phyloP scores from a whole-genome alignment of 768 basidiomycete species.

The Lactarius evosmus region DNA sequence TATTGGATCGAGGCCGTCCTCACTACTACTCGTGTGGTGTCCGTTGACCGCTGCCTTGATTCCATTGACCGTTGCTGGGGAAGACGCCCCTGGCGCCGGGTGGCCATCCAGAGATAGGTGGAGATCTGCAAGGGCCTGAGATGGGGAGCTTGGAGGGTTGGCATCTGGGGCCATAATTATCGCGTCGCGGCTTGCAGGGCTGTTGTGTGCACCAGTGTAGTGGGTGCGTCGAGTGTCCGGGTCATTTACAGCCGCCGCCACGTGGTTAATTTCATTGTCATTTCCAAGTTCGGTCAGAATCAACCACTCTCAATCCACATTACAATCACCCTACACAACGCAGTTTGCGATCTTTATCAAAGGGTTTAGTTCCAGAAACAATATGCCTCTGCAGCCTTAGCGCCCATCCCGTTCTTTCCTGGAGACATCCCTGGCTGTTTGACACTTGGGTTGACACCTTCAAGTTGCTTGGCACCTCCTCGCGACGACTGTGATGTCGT shows the following conservation, averaged over 20 bases:
- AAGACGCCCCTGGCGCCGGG: conserved; percentile 27
- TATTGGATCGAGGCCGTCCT: conserved; percentile 47
- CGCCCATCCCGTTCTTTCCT: background rate
- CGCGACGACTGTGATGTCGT: background rate
- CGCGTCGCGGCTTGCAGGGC: conserved; percentile 5
- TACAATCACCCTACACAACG: background rate
- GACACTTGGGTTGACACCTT: background rate
- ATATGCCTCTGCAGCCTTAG: background rate
- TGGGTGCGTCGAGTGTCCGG: background rate
- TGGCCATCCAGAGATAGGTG: conserved; percentile 34
- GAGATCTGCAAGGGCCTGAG: conserved; percentile 22
- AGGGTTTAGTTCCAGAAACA: background rate
- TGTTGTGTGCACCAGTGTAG: background rate
- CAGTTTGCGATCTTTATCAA: background rate
- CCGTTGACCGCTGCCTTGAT: conserved; percentile 30
- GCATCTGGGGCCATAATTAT: conserved; percentile 20
- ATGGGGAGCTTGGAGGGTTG: conserved; percentile 15
- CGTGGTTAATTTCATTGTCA: background rate
- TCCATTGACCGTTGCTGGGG: conserved; percentile 30
- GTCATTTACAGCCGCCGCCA: background rate
- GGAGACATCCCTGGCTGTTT: background rate
- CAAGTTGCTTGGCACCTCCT: background rate
- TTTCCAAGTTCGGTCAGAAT: background rate
- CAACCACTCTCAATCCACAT: background rate
- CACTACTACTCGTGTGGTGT: conserved; percentile 38